Evolutionary conservation across 441 rosid genomes (phyloP).

Genomic region (Gossypium gossypioides): DNA sequence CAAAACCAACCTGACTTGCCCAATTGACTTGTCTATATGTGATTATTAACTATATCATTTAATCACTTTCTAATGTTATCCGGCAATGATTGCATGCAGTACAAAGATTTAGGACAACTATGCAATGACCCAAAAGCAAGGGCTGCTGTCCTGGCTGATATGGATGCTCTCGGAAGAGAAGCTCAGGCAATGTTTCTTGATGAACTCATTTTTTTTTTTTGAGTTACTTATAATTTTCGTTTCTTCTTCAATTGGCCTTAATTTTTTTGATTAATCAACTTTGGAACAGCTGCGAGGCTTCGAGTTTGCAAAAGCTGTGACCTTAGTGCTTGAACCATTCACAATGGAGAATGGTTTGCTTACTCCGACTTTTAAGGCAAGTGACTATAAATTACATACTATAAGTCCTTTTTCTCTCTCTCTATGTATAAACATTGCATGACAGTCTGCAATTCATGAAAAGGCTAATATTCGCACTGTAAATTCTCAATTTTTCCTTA

Average conservation of each 20-base stretch:
- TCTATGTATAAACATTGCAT: too few species aligned
- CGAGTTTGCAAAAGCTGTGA: slow-evolving; percentile 85
- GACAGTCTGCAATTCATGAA: neutral
- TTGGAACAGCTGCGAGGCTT: slow-evolving; percentile 81
- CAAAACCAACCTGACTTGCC: too few species aligned
- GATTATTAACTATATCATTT: neutral
- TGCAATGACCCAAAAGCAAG: slow-evolving; percentile 63
- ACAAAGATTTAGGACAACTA: slow-evolving; percentile 50
- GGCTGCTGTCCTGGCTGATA: slow-evolving; percentile 73
- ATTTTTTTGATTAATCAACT: neutral
- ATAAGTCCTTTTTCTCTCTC: too few species aligned
- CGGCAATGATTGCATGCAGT: slow-evolving; percentile 29
- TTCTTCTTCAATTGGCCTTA: neutral
- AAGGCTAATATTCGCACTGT: neutral
- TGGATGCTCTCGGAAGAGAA: slow-evolving; percentile 82
- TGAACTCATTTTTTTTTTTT: neutral
- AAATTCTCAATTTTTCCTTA: neutral
- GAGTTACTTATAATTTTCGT: neutral
- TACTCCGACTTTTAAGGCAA: slow-evolving; percentile 93
- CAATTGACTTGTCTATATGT: neutral
- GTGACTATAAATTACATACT: neutral
- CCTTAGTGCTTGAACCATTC: slow-evolving; percentile 73
- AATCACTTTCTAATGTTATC: neutral
- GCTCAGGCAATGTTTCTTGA: slow-evolving; percentile 52
- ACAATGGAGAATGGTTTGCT: slow-evolving; percentile 75